These are phyloP conservation scores for Sugiyamaella valdiviana DNA, from an alignment of 805 yeast species.

Conservation along the genomic window DNA sequence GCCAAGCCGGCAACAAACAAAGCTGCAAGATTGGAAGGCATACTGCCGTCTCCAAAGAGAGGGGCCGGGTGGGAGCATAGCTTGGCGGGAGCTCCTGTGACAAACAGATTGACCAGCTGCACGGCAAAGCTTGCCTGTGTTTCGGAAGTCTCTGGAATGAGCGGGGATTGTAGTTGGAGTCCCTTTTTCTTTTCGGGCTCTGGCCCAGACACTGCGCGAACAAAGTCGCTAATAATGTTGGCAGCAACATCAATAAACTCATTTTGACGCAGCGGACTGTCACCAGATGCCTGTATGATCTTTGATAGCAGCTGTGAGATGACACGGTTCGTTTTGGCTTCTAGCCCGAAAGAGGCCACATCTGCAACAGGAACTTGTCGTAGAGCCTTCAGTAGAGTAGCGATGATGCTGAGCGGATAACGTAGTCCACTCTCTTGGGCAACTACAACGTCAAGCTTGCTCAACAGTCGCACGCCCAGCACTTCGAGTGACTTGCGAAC, in stretches of 20 bases:
- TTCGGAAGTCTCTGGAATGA: not conserved
- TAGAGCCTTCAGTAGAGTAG: conserved; percentile 27
- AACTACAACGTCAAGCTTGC: conserved; percentile 26
- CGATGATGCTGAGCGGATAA: conserved; percentile 24
- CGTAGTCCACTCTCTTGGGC: conserved; percentile 9
- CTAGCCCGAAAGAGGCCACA: not conserved
- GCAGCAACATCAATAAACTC: conserved; percentile 9
- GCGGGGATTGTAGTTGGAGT: too few relatives aligned
- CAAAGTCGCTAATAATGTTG: conserved; percentile 4
- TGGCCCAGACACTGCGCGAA: conserved; percentile 1
- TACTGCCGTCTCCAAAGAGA: not conserved
- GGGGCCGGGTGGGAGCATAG: conserved; percentile 1
- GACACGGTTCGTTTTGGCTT: conserved; percentile 16
- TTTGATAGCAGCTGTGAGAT: conserved; percentile 19
- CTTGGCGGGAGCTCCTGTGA: not conserved
- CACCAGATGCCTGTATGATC: conserved; percentile 6
- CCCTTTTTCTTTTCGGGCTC: not conserved
- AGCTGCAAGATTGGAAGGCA: conserved; percentile 4
- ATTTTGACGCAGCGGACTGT: conserved; percentile 8
- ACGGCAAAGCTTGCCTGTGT: conserved; percentile 1
- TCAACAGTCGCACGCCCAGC: conserved; percentile 35
- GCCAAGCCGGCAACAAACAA: conserved; percentile 18
- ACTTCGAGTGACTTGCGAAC: conserved; percentile 34
- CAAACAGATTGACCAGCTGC: conserved; percentile 8
- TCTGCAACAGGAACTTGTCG: conserved; percentile 22